Conservation (phyloP, 306 rosid genomes). For the cucumber (Cucumis sativus) region DNA sequence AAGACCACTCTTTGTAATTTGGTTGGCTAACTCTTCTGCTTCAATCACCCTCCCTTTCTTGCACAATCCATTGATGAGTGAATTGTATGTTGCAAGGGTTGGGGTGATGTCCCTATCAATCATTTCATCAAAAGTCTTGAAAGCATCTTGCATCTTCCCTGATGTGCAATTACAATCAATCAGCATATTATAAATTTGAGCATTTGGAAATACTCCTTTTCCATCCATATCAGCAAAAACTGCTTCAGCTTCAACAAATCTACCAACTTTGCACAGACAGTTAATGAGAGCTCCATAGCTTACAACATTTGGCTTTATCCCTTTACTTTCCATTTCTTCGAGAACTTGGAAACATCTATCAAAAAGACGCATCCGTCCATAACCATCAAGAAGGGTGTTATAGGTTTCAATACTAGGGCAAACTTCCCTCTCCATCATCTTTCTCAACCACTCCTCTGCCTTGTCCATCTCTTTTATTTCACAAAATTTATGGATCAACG, state of each 20-base stretch:
- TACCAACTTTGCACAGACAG: conserved; percentile 50
- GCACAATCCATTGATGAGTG: conserved; percentile 59
- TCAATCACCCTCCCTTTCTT: conserved; percentile 38
- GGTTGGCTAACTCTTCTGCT: conserved; percentile 44
- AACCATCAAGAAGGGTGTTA: conserved; percentile 50
- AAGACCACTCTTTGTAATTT: conserved; percentile 29
- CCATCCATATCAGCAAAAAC: conserved; percentile 45
- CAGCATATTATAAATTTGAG: conserved; percentile 62
- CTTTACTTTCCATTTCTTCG: conserved; percentile 60
- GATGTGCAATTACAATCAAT: conserved; percentile 43
- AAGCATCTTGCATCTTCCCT: conserved; percentile 41
- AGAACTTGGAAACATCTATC: conserved; percentile 55
- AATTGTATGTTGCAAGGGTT: conserved; percentile 62
- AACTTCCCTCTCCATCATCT: conserved; percentile 51
- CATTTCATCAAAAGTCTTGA: conserved; percentile 52
- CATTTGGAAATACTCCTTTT: conserved; percentile 50
- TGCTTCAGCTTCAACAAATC: conserved; percentile 59
- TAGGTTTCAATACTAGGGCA: conserved; percentile 41
- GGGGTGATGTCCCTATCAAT: conserved; percentile 27
- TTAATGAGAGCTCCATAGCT: conserved; percentile 67
- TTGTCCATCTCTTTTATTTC: conserved; percentile 40
- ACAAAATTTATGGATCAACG: conserved; percentile 39
- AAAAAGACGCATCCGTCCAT: conserved; percentile 32
- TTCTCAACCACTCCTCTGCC: conserved; percentile 68
- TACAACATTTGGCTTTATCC: conserved; percentile 56